Evolutionary conservation across 2,329 filamentous ascomycete species (phyloP), one percentile per base, ranked within the genome.

Genomic region (Setomelanomma holmii): DNA sequence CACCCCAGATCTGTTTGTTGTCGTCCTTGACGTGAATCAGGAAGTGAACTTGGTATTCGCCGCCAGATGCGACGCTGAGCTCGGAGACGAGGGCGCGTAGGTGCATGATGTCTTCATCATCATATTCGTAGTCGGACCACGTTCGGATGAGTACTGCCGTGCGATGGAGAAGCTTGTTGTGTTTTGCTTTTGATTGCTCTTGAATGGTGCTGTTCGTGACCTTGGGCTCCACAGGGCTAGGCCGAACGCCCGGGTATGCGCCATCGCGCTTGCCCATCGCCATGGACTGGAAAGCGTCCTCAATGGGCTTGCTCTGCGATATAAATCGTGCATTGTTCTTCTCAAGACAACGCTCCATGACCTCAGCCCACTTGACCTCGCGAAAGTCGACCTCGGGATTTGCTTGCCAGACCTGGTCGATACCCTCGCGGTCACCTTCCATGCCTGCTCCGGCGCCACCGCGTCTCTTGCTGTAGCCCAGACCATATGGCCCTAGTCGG

Each of bases 401-500:
- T 40, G 85, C 81, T 11, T 84, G 80, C 92, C 93, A 97, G 7
- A 96, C 87, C 19, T 83, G 79, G 36, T 93, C 89, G n/a, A 86
- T 83, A 3, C 91, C 93, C 60, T 95, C 89, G 43, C 83, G 86
- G 57, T 97, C 90, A 19, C 91, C 91, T 64, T 92, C 87, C 73
- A 96, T 84, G 10, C 91, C 93, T n/a, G 90, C 87, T 4, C 93
- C 92, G 21, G 89, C 86, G 1, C 93, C 93, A 11, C 93, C 93
- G 58, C 83, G 86, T 51, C 86, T 86, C 27, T 83, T 79, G 24
- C 89, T 90, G 73, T 98, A 98, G 7, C 93, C 93, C 55, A 91
- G 85, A 0, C 93, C 93, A 64, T 99, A 99, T 0, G 93, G 90
- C 0, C 91, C 93, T 23, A 95, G 85, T 58, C 92, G 85, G 3